phyloP scores from a whole-genome alignment of 2,329 filamentous ascomycete species.

The Pyrenophora seminiperda region DNA sequence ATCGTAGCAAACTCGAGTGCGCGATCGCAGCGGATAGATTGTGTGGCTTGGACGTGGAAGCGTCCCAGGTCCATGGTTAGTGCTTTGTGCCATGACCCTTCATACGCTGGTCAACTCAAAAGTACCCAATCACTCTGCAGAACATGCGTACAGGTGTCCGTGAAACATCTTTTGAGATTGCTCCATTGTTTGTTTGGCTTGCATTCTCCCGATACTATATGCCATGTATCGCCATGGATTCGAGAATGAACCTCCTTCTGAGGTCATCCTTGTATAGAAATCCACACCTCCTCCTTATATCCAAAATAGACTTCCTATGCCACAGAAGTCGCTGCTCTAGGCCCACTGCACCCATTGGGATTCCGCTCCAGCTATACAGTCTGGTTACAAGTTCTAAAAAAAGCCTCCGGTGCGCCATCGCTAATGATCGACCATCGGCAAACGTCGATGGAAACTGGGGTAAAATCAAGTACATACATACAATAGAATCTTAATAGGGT shows the following conservation, averaged over 20 bases:
- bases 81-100: slow-evolving; percentile 16
- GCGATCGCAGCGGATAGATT: slow-evolving; percentile 31
- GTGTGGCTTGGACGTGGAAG: slow-evolving; percentile 18
- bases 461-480: slow-evolving; percentile 26
- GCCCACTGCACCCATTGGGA: slow-evolving; percentile 11
- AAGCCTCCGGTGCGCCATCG: slow-evolving; percentile 41
- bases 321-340: slow-evolving; percentile 9
- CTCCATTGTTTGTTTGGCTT: slow-evolving; percentile 3
- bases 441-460: slow-evolving; percentile 22
- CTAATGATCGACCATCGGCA: slow-evolving; percentile 39
- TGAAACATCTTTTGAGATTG: slow-evolving; percentile 9
- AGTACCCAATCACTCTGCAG: slow-evolving; percentile 10
- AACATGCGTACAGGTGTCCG: slow-evolving; percentile 4
- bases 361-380: slow-evolving; percentile 11
- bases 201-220: slow-evolving; percentile 8
- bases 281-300: slow-evolving; percentile 1
- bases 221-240: slow-evolving; percentile 3
- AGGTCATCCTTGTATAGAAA: neutral
- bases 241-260: neutral
- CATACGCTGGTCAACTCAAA: slow-evolving; percentile 2
- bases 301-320: neutral
- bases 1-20: slow-evolving; percentile 14
- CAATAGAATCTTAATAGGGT: slow-evolving; percentile 24
- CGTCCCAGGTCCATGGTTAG: slow-evolving; percentile 19
- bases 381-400: slow-evolving; percentile 4